Conservation (phyloP, 305 asterid genomes). For the Fraxinus ornus region DNA sequence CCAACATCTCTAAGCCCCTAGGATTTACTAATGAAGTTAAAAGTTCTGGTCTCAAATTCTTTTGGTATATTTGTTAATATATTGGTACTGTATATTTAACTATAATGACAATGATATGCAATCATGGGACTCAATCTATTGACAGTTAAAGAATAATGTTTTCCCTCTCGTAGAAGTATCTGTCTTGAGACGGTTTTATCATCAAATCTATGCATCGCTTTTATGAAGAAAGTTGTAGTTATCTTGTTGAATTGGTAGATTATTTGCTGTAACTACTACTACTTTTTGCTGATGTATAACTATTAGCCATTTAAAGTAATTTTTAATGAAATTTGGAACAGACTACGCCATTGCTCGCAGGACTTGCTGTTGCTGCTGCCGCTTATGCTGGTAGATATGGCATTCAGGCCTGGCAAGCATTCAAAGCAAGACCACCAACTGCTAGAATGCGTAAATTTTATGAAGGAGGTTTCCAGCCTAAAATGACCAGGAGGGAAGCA, state of each 20-base stretch:
- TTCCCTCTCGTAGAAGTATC: not conserved
- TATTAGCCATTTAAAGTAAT: not conserved
- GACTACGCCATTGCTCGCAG: conserved; percentile 67
- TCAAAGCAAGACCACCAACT: conserved; percentile 82
- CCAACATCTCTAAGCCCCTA: not conserved
- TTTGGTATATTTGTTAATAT: not conserved
- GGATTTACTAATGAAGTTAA: not conserved
- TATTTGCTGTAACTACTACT: not conserved
- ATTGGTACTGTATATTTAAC: not conserved
- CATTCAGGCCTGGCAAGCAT: conserved; percentile 85
- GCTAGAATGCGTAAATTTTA: conserved; percentile 80
- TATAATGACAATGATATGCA: not conserved
- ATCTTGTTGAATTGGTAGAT: not conserved
- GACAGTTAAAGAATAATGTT: not conserved
- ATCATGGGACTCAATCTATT: not conserved
- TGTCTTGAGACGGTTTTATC: not conserved
- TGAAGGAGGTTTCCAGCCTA: conserved; percentile 89
- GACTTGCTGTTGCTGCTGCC: conserved; percentile 73
- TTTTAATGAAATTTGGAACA: conserved; percentile 32
- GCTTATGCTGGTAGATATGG: conserved; percentile 80
- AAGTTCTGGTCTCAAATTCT: not conserved
- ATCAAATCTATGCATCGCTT: not conserved
- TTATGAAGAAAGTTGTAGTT: not conserved
- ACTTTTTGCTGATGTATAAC: not conserved
- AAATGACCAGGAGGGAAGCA: conserved; percentile 89